Percentiles rank a stretch among this genome's conserved stretches.
phyloP scores from a whole-genome alignment of 352 stramenopile genomes.

The Phytophthora tentaculata region DNA sequence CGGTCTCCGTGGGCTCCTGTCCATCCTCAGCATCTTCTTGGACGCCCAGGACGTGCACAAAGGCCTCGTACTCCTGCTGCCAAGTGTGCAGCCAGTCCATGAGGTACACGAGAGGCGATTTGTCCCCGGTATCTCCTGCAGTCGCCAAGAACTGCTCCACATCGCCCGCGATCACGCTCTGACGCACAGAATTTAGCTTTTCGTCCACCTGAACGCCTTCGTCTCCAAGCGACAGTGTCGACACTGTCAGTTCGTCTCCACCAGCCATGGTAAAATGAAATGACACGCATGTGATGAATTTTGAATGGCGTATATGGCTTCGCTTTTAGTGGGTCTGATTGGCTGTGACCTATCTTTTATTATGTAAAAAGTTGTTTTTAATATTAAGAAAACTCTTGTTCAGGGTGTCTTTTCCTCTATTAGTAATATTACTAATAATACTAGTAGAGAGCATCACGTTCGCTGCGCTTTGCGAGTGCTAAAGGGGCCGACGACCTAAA shows the following conservation, averaged over 20 bases:
- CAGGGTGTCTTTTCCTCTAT: no score
- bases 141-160: constrained; percentile 51
- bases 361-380: no score
- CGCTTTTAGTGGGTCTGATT: no score
- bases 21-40: constrained; percentile 48
- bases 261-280: constrained; percentile 35
- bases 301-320: no score
- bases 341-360: no score
- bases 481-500: no score
- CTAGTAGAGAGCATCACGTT: no score
- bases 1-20: constrained; percentile 33
- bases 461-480: no score
- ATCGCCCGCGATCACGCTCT: constrained; percentile 63
- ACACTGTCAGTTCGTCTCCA: constrained; percentile 49
- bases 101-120: constrained; percentile 65
- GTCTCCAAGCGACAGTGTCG: constrained; percentile 50
- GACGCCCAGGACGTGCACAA: constrained; percentile 70
- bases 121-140: constrained; percentile 30
- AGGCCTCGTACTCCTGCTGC: constrained; percentile 88
- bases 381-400: no score
- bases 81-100: constrained; percentile 90
- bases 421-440: no score
- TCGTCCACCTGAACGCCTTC: constrained; percentile 43
- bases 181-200: constrained; percentile 60
- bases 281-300: constrained; percentile 5